Base-by-base conservation (phyloP, 1,284 basidiomycete genomes). In the Fomitopsis schrenkii region DNA sequence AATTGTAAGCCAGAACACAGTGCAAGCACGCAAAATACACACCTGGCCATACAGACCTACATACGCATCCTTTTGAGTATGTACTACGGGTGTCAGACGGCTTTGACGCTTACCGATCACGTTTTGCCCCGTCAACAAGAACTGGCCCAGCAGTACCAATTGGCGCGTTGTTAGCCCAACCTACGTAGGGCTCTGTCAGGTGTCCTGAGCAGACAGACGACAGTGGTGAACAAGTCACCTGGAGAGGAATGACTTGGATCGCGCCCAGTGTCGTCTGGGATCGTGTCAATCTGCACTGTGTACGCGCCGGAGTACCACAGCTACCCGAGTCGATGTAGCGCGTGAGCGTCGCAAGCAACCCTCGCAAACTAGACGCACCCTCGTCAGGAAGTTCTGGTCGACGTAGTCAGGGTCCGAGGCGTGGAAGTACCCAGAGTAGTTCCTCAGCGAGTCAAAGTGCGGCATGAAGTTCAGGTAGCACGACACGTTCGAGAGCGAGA, bases 261-360 rank as follows among this genome's bases (percentile, higher is more conserved):
- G 57, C 84, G 71, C 3, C 84, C 84, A 0, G 82, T 83, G 62
- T 85, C 60, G 15, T 84, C 59, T 0, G 83, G 74, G 0, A 85
- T 81, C 0, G 80, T 82, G 62, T 84, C 83, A 0, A 83, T 85
- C 67, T 86, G 84, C 9, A 86, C 82, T 0, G 84, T 86, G 64
- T 85, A 86, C 8, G 83, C 83, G 8, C 84, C 84, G 0, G 83
- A 76, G 66, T 85, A 86, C 84, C 84, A 86, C 5, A 84, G 76
- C 82, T 73, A 38, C 17, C 59, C 22, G 33, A 12, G 60, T 40
- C 38, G 9, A 17, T 57, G 38, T 22, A 30, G 22, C 28, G 61
- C 22, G 40, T 42, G 60, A 36, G n/a, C 28, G 56, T 38, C 9
- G 12, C 15, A 22, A 10, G 1, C 15, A 59, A 2, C 36, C 46